Base-by-base conservation (phyloP, 495 filamentous ascomycete species). In the Geopyxis carbonaria region DNA sequence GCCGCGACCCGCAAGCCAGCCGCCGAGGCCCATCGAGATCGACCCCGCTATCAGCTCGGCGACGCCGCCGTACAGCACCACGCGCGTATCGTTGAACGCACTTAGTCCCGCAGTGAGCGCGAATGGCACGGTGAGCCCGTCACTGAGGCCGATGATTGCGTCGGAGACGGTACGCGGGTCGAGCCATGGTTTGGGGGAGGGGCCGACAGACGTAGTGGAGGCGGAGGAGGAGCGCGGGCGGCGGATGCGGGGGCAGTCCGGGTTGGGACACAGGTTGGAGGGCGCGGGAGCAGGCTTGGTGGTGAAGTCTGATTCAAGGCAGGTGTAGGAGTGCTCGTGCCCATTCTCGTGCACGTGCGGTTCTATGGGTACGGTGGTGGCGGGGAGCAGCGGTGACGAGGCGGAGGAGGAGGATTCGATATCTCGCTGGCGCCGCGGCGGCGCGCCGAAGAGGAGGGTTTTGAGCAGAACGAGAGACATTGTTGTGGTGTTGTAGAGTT, bases 1-100 rank as follows among this genome's bases (percentile, higher is more conserved):
- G 28, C 75, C 75, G 46, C 74, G 73, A 0, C 79, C 76, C 9
- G 76, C 76, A 2, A 89, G 62, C 46, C 73, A 80, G 19, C 73
- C 76, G 18, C 76, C 69, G 4, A 80, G 63, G 3, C 76, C 76
- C 76, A 80, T 80, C 13, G 70, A 75, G 43, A 80, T 76, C 19
- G 70, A 66, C 22, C 76, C 74, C 9, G 68, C 69, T 45, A 74
- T 68, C 16, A 79, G 64, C 57, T 80, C 76, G 2, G 76, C 76
- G 24, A 78, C 62, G 3, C 76, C 76, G 11, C 72, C 76, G 43
- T 73, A 68, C 40, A 80, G 68, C 45, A 80, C 76, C n/a, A 78
- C 66, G 42, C 65, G 64, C 1, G 70, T 68, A 33, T 68, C 51
- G 9, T 46, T 46, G 22, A 55, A 55, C 3, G 50, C 50, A 8